These are phyloP conservation scores for Grammothele lineata DNA, from an alignment of 768 basidiomycete genomes.

Conservation along the genomic window DNA sequence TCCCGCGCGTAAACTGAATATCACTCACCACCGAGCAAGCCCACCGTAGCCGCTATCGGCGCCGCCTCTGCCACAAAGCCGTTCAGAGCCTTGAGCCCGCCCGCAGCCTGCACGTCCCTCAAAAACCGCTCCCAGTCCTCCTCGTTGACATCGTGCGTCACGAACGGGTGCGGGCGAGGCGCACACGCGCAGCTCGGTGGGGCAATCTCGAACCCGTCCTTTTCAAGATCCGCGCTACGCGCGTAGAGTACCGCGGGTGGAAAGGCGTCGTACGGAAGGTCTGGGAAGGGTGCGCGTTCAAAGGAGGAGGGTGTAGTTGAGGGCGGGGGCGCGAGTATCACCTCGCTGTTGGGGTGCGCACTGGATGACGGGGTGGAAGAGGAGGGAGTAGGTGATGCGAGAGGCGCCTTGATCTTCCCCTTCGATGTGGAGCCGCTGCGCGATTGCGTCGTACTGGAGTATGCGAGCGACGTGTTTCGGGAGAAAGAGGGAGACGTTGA, in stretches of 20 bases:
- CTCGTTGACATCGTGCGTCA: constrained; percentile 41
- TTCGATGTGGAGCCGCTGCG: no score
- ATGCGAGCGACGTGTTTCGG: no score
- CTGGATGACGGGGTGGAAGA: background rate
- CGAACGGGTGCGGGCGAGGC: constrained; percentile 42
- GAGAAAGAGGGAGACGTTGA: no score
- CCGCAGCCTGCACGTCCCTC: constrained; percentile 1
- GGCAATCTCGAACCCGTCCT: constrained; percentile 26
- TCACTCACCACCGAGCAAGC: constrained; percentile 6
- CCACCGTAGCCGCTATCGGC: constrained; percentile 8
- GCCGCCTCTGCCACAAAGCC: constrained; percentile 7
- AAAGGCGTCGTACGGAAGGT: constrained; percentile 3
- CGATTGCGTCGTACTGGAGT: no score
- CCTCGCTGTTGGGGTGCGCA: background rate
- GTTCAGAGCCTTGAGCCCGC: constrained; percentile 4
- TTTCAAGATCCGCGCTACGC: constrained; percentile 1
- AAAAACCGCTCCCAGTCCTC: constrained; percentile 37
- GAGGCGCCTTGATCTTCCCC: no score
- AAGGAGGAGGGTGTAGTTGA: background rate
- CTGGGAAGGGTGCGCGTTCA: background rate
- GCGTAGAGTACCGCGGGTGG: constrained; percentile 4
- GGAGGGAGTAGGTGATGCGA: background rate
- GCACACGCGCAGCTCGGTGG: constrained; percentile 25
- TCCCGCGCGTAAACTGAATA: background rate
- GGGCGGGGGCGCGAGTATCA: background rate